Evolutionary conservation across 805 yeast genomes (phyloP).

Genomic region (Lipomyces starkeyi): DNA sequence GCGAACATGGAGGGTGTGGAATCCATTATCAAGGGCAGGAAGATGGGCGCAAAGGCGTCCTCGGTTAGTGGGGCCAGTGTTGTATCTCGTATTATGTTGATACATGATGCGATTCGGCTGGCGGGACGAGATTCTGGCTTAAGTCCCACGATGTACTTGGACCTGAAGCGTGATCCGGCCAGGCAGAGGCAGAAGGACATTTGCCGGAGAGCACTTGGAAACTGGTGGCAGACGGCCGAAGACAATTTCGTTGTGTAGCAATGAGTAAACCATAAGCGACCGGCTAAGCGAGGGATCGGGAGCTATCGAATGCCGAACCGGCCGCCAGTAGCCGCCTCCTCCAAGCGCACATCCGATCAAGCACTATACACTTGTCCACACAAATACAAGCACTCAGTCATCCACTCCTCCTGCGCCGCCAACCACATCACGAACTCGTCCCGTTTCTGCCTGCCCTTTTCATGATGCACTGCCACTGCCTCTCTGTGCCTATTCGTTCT

Average conservation of each 20-base stretch:
- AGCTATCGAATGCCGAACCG: conserved; percentile 15
- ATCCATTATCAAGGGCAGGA: conserved; percentile 41
- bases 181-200: conserved; percentile 25
- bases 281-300: background rate
- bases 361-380: background rate
- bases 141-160: conserved; percentile 16
- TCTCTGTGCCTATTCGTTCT: background rate
- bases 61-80: conserved; percentile 37
- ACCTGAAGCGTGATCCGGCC: conserved; percentile 18
- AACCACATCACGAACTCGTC: background rate
- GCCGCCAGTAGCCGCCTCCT: conserved; percentile 26
- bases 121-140: conserved; percentile 9
- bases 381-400: background rate
- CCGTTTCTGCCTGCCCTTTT: background rate
- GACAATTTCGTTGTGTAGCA: conserved; percentile 30
- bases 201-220: conserved; percentile 25
- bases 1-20: conserved; percentile 36
- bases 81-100: conserved; percentile 32
- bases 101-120: conserved; percentile 15
- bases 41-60: conserved; percentile 41
- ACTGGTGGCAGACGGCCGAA: conserved; percentile 37
- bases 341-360: background rate
- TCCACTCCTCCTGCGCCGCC: background rate
- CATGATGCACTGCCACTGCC: background rate
- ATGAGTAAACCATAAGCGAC: background rate